Percentiles rank a stretch among this genome's conserved stretches.
Conservation (phyloP, 805 yeast genomes). For the Yueomyces sinensis region DNA sequence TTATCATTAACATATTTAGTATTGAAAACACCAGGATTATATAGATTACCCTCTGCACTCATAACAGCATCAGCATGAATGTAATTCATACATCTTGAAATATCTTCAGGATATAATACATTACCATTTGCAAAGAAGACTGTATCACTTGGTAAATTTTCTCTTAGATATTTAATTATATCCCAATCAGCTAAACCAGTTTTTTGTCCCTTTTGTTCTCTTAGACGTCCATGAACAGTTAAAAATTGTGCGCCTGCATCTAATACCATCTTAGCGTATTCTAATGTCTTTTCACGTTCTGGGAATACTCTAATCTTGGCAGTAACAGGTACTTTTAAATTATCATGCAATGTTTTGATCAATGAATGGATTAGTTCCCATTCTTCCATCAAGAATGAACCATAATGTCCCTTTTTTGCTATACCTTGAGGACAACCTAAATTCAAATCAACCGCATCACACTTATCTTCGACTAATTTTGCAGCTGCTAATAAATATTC, state of each 20-base stretch:
- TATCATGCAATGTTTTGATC: conserved; percentile 59
- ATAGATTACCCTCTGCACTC: conserved; percentile 94
- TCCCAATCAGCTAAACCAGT: conserved; percentile 96
- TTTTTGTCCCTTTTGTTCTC: conserved; percentile 95
- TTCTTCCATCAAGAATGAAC: conserved; percentile 93
- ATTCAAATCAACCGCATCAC: conserved; percentile 94
- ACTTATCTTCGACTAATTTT: conserved; percentile 56
- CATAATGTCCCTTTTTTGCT: conserved; percentile 89
- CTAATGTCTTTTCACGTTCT: conserved; percentile 68
- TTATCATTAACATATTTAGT: conserved; percentile 27
- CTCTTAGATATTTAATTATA: conserved; percentile 57
- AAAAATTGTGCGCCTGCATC: conserved; percentile 92
- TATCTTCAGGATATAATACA: conserved; percentile 78
- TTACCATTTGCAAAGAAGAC: conserved; percentile 94
- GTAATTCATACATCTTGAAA: conserved; percentile 49
- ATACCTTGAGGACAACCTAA: conserved; percentile 98
- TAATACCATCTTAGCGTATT: conserved; percentile 79
- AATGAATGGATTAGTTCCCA: conserved; percentile 72
- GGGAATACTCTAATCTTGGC: conserved; percentile 89
- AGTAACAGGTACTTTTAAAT: conserved; percentile 78
- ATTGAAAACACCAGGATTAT: conserved; percentile 81
- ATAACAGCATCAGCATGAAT: conserved; percentile 81
- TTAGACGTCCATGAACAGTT: conserved; percentile 88
- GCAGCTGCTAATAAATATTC: conserved; percentile 77
- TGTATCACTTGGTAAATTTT: conserved; percentile 62